Conservation (phyloP, 2,329 filamentous ascomycete genomes). For the Hymenoscyphus repandus region DNA sequence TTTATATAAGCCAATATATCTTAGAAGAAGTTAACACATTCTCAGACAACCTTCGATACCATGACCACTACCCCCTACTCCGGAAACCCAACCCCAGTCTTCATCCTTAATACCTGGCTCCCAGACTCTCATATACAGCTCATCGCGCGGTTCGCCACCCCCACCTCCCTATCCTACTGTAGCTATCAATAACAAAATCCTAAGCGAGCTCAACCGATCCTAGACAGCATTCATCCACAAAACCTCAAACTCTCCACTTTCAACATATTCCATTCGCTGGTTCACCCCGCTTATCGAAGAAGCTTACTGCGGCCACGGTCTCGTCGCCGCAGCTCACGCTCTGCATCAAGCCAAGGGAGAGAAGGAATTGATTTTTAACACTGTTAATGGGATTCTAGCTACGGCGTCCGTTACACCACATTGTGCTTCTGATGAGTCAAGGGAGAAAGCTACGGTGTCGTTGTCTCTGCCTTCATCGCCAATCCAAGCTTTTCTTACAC, state of each 20-base stretch:
- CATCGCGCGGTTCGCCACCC: too few species aligned
- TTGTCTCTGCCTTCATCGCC: neutral
- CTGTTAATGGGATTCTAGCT: neutral
- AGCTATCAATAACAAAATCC: too few species aligned
- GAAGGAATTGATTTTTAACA: neutral
- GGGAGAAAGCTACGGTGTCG: neutral
- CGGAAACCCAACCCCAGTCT: neutral
- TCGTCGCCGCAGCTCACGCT: neutral
- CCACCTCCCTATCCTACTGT: too few species aligned
- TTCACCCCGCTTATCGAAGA: neutral
- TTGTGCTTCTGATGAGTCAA: too few species aligned
- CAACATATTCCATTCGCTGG: neutral
- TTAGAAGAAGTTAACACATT: too few species aligned
- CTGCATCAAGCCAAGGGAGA: neutral
- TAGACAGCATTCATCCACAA: neutral
- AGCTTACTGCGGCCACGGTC: neutral
- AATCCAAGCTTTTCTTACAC: neutral
- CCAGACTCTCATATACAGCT: neutral
- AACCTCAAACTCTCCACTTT: neutral
- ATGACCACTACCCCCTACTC: neutral
- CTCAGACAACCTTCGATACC: neutral
- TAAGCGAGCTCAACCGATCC: neutral
- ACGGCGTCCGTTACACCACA: too few species aligned
- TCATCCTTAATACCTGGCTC: neutral
- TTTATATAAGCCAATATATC: too few species aligned